phyloP scores from a whole-genome alignment of 1,139 yeast genomes.

The Candida freyschussii region DNA sequence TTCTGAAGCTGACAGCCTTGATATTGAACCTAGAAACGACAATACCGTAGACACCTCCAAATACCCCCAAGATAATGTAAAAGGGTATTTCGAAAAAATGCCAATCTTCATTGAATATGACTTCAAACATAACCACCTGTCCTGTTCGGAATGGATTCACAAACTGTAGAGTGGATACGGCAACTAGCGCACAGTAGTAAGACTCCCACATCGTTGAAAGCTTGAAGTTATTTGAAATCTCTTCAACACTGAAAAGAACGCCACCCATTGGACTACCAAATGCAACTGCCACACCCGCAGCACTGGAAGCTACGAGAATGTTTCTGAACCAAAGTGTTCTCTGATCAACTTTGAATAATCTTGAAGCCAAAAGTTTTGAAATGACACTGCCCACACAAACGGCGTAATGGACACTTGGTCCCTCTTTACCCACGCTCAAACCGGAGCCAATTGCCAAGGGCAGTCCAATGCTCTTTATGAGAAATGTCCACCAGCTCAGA shows the following conservation, averaged over 20 bases:
- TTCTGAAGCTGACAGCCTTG: conserved; percentile 73
- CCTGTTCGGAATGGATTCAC: conserved; percentile 93
- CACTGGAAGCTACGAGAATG: conserved; percentile 58
- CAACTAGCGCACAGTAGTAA: conserved; percentile 85
- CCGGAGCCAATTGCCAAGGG: conserved; percentile 75
- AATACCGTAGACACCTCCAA: conserved; percentile 91
- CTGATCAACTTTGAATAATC: conserved; percentile 42
- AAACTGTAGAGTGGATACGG: conserved; percentile 70
- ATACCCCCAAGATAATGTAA: conserved; percentile 72
- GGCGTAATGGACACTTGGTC: conserved; percentile 69
- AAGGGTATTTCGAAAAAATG: conserved; percentile 79
- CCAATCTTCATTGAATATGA: conserved; percentile 82
- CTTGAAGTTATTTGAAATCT: conserved; percentile 53
- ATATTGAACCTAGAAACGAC: conserved; percentile 76
- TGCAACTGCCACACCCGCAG: conserved; percentile 67
- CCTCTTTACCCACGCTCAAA: conserved; percentile 63
- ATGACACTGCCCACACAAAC: conserved; percentile 61
- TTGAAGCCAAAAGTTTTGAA: conserved; percentile 48
- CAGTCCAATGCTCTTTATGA: conserved; percentile 71
- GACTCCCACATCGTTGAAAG: conserved; percentile 84
- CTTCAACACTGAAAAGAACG: conserved; percentile 60
- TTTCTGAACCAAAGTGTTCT: conserved; percentile 40
- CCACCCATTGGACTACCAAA: conserved; percentile 72
- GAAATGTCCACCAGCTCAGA: conserved; percentile 65
- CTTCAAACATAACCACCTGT: conserved; percentile 87